Base-by-base conservation (phyloP, 2,329 filamentous ascomycete species). In the Polytolypa hystricis region DNA sequence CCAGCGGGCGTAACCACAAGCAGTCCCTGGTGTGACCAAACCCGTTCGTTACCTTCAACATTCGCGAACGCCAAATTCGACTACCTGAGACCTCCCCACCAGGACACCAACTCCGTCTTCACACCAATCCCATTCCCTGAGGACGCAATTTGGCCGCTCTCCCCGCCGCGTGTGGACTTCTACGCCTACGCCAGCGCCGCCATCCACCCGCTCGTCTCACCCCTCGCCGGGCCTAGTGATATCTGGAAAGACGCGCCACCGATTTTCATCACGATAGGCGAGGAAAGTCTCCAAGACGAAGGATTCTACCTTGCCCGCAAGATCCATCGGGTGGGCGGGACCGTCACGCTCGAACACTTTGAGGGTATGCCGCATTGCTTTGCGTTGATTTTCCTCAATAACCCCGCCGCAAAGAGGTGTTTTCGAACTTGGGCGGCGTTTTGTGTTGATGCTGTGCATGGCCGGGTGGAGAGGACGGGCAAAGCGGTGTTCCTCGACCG, bases 361-460 rank as follows among this genome's bases (percentile, higher is more conserved):
- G 64, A 67, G 40, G 63, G 62, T 7, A 64, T 65, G 58, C 64
- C 64, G 7, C 64, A 67, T 40, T 64, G 62, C 33, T 65, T 84
- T 51, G 73, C 70, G 1, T 49, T 76, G 43, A 44, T 83, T 1
- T 58, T 84, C 38, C 56, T 65, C 2, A 56, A 59, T 4, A 53
- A 67, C 2, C 51, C 63, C 1, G 65, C 59, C 19, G 60, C 69
- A 2, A 59, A 52, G 45, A 64, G 69, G 32, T 81, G 74, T 47
- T 69, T 74, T 39, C 55, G 66, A 10, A 60, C 62, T 3, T 75
- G 76, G 70, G 59, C 71, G 0, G 56, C 53, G 2, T 85, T 84
- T 37, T 59, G 56, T 33, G 49, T 47, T 0, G 52, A 58, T 42
- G 58, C 53, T 4, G 53, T 49, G 4, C 46, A 52, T 1, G 57